Conservation (phyloP, 352 stramenopile species). For the Blastocystis hominis region DNA sequence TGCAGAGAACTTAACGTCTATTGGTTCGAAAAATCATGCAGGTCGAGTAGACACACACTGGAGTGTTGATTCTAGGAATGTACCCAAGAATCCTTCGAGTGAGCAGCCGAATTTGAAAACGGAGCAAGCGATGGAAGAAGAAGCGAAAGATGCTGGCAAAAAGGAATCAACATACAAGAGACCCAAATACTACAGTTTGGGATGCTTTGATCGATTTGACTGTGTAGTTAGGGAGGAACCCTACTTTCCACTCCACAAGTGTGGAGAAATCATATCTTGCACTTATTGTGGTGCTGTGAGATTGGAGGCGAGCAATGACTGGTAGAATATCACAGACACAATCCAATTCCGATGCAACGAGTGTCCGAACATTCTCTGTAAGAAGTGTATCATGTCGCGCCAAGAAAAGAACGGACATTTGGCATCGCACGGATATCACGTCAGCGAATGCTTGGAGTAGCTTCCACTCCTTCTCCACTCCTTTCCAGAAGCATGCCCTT, state of each 20-base stretch:
- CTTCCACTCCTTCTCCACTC: background rate
- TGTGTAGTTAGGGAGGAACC: slow-evolving; percentile 24
- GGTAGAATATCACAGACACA: slow-evolving; percentile 65
- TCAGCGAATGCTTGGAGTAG: slow-evolving; percentile 64
- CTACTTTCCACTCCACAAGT: slow-evolving; percentile 22
- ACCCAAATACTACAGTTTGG: background rate
- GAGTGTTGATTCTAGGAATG: background rate
- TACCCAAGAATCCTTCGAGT: background rate
- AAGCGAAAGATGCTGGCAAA: background rate
- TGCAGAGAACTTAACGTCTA: no score
- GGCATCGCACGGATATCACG: slow-evolving; percentile 67
- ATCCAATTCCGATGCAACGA: slow-evolving; percentile 67
- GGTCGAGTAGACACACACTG: no score
- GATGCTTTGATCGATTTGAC: background rate
- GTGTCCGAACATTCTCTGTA: slow-evolving; percentile 75
- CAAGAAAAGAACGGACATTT: slow-evolving; percentile 64
- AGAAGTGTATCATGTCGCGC: slow-evolving; percentile 83
- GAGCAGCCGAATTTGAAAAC: background rate
- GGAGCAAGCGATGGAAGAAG: background rate
- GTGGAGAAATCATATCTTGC: background rate
- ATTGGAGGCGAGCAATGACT: background rate
- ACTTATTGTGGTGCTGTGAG: background rate
- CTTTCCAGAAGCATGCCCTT: background rate
- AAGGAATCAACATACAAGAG: background rate
- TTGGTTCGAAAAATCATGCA: no score